Conservation (phyloP, 2,329 filamentous ascomycete species). For the Botrytis galanthina region DNA sequence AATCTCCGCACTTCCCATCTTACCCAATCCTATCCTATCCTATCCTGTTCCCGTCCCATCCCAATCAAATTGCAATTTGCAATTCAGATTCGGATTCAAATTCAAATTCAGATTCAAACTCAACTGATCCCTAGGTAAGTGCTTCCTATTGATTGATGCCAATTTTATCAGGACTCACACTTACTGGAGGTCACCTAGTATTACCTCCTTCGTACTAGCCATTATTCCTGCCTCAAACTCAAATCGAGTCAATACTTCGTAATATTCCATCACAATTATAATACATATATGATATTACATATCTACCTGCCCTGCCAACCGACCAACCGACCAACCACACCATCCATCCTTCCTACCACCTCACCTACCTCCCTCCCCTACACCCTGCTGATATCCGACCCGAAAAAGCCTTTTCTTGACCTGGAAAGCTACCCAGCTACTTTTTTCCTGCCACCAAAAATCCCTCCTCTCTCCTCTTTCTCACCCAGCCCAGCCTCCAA, state of each 20-base stretch:
- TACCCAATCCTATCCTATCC: neutral
- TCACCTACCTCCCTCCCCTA: neutral
- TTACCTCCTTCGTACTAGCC: neutral
- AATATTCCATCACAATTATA: neutral
- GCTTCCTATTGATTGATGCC: neutral
- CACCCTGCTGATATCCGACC: constrained; percentile 4
- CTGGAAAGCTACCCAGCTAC: neutral
- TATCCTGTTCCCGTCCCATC: neutral
- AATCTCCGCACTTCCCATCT: constrained; percentile 12
- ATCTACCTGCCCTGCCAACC: no score
- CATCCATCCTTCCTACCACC: neutral
- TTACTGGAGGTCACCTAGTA: neutral
- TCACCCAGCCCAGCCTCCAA: neutral
- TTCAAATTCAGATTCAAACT: neutral
- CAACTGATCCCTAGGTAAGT: no score
- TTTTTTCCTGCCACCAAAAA: constrained; percentile 13
- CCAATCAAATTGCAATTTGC: neutral
- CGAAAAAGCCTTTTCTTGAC: neutral
- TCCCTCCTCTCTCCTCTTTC: neutral
- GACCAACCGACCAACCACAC: neutral
- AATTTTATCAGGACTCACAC: neutral
- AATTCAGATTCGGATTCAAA: neutral
- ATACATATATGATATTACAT: neutral
- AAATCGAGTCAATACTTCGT: neutral
- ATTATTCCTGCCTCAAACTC: neutral